Evolutionary conservation across 805 yeast species (phyloP), one percentile per base, ranked within the genome.

Genomic region (Sporopachydermia lactativora): DNA sequence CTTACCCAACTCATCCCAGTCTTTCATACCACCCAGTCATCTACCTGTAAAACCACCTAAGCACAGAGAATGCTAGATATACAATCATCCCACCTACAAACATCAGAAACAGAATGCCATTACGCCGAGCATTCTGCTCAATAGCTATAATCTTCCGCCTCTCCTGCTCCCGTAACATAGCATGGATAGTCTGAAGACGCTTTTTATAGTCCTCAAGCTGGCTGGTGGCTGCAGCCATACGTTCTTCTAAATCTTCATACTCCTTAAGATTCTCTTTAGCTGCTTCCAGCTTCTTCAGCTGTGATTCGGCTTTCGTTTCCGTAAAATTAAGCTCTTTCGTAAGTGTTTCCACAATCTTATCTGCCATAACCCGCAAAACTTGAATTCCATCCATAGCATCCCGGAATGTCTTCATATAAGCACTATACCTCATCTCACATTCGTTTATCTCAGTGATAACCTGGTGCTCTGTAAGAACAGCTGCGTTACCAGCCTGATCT

Each of bases 201-300:
- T 42, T 42, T 15, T 49, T 46, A 40, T 53, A 51, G 6, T 43
- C 48, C 1, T 46, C 49, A 13, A 58, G 46, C 24, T 47, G 45
- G 3, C 34, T 39, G 11, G 45, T 37, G 5, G 60, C 51, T 8
- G 40, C 39, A 3, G 38, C 37, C 3, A 58, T 46, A 4, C 57
- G 47, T 3, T 36, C 38, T 19, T 52, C 53, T 35, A 58, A 47
- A 2, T 37, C 38, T 4, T 49, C 49, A 15, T 52, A 42, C 4
- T 36, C 43, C 6, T 41, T 42, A 11, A 49, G 45, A 14, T 24
- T 24, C 31, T 24, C 31, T 8, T 8, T 24, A 8, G 52, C 53
- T 11, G 44, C 45, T 28, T 46, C 42, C 47, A 59, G 48, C 3
- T 40, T 35, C n/a, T 43, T 41, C 28, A 58, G 45, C 17, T 42